These are phyloP conservation scores for Pseudogymnoascus sp. DNA, from an alignment of 2,329 filamentous ascomycete genomes.

Conservation along the genomic window DNA sequence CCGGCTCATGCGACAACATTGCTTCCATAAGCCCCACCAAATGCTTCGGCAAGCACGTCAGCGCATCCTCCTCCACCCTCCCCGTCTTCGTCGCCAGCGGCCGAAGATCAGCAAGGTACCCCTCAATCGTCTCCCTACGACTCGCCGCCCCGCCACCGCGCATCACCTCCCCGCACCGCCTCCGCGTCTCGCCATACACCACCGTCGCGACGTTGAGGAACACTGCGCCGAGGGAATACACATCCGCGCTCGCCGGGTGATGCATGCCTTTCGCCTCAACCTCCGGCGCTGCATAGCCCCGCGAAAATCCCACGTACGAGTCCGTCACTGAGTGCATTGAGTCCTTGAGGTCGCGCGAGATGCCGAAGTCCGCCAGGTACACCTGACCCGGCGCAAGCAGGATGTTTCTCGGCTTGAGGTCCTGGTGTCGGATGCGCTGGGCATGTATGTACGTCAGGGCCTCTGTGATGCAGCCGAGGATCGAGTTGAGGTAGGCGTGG, in stretches of 20 bases:
- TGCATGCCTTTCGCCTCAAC: constrained; percentile 31
- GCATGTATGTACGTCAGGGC: constrained; percentile 36
- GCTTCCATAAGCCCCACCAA: constrained; percentile 37
- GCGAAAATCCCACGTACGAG: constrained; percentile 32
- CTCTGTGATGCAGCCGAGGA: constrained; percentile 39
- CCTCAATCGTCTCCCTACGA: constrained; percentile 23
- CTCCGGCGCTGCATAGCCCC: constrained; percentile 40
- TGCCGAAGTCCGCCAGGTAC: constrained; percentile 43
- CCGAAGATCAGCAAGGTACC: constrained; percentile 15
- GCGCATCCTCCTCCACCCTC: constrained; percentile 15
- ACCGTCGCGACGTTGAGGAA: constrained; percentile 38
- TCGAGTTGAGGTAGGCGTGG: constrained; percentile 19
- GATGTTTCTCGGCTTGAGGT: constrained; percentile 42
- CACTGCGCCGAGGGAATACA: constrained; percentile 41
- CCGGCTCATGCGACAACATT: constrained; percentile 44
- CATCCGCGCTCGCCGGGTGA: constrained; percentile 41
- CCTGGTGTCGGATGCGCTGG: constrained; percentile 37
- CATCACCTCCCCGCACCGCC: constrained; percentile 34
- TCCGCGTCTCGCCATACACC: constrained; percentile 34
- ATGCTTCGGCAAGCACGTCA: constrained; percentile 28
- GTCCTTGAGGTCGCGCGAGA: constrained; percentile 39
- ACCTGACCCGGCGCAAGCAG: constrained; percentile 38
- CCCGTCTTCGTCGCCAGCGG: constrained; percentile 13
- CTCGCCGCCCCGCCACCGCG: constrained; percentile 27
- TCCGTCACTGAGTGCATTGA: constrained; percentile 39